These are phyloP conservation scores for Hyphopichia homilentoma DNA, from an alignment of 805 yeast species.

Conservation along the genomic window DNA sequence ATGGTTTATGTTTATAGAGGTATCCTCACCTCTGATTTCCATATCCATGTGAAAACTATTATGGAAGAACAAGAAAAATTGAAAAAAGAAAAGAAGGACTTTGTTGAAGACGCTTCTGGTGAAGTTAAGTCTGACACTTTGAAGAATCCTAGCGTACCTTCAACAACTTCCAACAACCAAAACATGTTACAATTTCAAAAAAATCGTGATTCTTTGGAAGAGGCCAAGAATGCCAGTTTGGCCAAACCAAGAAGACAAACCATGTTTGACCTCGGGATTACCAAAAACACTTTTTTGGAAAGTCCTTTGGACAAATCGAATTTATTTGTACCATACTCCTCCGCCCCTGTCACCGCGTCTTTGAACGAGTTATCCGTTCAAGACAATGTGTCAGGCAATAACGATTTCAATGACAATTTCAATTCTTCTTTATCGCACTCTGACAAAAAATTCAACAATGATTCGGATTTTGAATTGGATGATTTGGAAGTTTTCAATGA, in stretches of 20 bases:
- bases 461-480: conserved; percentile 45
- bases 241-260: conserved; percentile 48
- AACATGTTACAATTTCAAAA: neutral
- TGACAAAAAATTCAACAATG: conserved; percentile 7
- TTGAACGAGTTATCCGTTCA: conserved; percentile 28
- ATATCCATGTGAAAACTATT: conserved; percentile 63
- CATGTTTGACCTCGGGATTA: conserved; percentile 48
- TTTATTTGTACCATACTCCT: conserved; percentile 61
- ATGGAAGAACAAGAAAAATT: conserved; percentile 41
- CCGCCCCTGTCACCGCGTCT: conserved; percentile 78
- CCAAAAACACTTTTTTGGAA: conserved; percentile 39
- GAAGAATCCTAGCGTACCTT: neutral
- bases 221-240: conserved; percentile 29
- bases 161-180: neutral
- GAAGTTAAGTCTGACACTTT: neutral
- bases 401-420: conserved; percentile 3
- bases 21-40: conserved; percentile 68
- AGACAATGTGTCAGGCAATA: conserved; percentile 1
- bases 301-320: conserved; percentile 38
- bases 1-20: conserved; percentile 89
- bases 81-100: conserved; percentile 1
- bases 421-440: conserved; percentile 2
- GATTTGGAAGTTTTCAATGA: conserved; percentile 49
- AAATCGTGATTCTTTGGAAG: conserved; percentile 26
- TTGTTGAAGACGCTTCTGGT: neutral